Evolutionary conservation across 306 rosid genomes (phyloP).

Genomic region (Biancaea sappan): DNA sequence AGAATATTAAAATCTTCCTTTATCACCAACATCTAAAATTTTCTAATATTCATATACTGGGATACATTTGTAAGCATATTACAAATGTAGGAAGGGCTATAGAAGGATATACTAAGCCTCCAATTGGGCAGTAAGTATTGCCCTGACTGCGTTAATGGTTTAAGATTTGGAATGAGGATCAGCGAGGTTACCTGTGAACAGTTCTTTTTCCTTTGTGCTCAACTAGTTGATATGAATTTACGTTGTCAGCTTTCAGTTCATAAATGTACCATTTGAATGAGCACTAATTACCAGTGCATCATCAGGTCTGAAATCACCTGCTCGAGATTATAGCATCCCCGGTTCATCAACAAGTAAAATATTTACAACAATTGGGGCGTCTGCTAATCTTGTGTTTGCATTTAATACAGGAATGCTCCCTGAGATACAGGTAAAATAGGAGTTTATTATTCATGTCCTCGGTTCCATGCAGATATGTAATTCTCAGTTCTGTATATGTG

Average conservation of each 20-base stretch:
- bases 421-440: conserved; percentile 80
- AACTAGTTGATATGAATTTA: background rate
- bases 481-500: background rate
- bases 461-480: background rate
- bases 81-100: background rate
- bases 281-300: conserved; percentile 20
- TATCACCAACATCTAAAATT: background rate
- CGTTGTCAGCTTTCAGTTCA: conserved; percentile 4
- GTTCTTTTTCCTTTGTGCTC: background rate
- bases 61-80: conserved; percentile 1
- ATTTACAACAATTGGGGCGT: conserved; percentile 81
- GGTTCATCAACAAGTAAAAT: conserved; percentile 69
- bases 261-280: conserved; percentile 1
- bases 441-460: conserved; percentile 19
- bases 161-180: background rate
- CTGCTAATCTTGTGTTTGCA: conserved; percentile 92
- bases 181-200: background rate
- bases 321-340: conserved; percentile 76
- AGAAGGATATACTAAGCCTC: background rate
- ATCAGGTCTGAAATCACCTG: conserved; percentile 69
- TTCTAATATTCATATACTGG: background rate
- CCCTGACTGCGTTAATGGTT: background rate
- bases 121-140: background rate
- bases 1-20: background rate
- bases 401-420: conserved; percentile 99